Conservation (phyloP, 176 grass and related monocot species). For the Lolium multiflorum region DNA sequence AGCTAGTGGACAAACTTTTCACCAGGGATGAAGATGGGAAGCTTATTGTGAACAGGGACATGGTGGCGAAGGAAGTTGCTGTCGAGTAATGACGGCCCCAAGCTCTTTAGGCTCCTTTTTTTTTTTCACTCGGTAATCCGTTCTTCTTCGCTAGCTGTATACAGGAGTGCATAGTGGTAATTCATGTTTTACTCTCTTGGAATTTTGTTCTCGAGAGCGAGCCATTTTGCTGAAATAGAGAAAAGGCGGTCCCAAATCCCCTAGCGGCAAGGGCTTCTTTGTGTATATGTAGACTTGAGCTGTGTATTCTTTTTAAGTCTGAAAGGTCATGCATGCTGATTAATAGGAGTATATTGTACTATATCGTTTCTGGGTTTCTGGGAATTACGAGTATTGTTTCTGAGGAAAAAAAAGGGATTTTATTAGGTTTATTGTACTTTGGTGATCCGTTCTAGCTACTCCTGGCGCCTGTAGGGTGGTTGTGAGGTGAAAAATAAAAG, state of each 20-base stretch:
- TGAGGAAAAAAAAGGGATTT: no score
- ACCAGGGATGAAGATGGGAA: slow-evolving; percentile 67
- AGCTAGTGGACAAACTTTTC: slow-evolving; percentile 79
- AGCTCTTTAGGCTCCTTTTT: background rate
- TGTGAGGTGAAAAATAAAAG: no score
- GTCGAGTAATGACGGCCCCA: slow-evolving; percentile 23
- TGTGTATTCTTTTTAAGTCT: slow-evolving; percentile 23
- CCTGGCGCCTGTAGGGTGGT: no score
- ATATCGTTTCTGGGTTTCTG: no score
- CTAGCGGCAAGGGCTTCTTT: background rate
- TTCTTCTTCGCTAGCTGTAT: slow-evolving; percentile 35
- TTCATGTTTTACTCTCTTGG: background rate
- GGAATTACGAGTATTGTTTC: no score
- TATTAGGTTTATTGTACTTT: no score
- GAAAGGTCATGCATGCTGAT: slow-evolving; percentile 27
- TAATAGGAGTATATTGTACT: no score
- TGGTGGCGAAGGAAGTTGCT: slow-evolving; percentile 63
- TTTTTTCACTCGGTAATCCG: slow-evolving; percentile 25
- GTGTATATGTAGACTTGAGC: slow-evolving; percentile 16
- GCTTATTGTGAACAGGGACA: slow-evolving; percentile 78
- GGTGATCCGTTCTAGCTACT: no score
- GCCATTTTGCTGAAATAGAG: slow-evolving; percentile 21
- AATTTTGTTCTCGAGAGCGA: background rate
- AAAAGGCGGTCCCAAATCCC: background rate
- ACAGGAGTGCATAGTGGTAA: slow-evolving; percentile 24